Evolutionary conservation across 441 rosid genomes (phyloP).

Genomic region (Corymbia citriodora): DNA sequence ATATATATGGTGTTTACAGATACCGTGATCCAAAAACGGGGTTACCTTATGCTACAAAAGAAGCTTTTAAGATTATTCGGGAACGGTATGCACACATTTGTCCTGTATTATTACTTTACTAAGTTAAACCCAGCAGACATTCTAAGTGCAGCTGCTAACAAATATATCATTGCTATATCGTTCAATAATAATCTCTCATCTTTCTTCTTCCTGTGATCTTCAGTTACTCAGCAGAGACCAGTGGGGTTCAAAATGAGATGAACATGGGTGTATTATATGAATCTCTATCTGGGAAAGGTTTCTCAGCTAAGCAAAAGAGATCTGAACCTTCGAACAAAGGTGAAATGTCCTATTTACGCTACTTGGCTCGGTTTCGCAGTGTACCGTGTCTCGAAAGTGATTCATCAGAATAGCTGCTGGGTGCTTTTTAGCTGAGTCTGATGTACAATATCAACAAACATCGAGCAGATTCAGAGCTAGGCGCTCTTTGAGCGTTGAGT

Average conservation of each 20-base stretch:
- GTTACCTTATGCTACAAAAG: slow-evolving; percentile 79
- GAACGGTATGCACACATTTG: slow-evolving; percentile 45
- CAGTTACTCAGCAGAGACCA: slow-evolving; percentile 49
- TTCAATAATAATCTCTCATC: neutral
- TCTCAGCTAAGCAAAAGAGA: slow-evolving; percentile 47
- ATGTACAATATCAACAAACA: neutral
- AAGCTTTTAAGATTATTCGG: slow-evolving; percentile 81
- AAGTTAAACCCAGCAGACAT: neutral
- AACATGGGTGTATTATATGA: slow-evolving; percentile 72
- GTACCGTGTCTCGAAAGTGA: slow-evolving; percentile 49
- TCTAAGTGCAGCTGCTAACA: neutral
- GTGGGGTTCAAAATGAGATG: slow-evolving; percentile 51
- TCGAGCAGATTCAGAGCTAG: neutral
- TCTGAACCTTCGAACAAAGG: slow-evolving; percentile 30
- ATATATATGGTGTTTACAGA: slow-evolving; percentile 27
- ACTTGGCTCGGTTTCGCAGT: slow-evolving; percentile 38
- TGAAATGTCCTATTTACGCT: slow-evolving; percentile 29
- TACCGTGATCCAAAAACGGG: slow-evolving; percentile 96
- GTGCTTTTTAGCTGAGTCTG: neutral
- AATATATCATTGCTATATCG: neutral
- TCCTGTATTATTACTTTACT: neutral
- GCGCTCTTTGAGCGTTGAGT: neutral
- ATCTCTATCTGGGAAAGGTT: slow-evolving; percentile 58
- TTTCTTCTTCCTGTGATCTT: neutral
- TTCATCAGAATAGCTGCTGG: slow-evolving; percentile 40